Evolutionary conservation across 2,329 filamentous ascomycete species (phyloP).

Genomic region (Hypoxylon sp.): DNA sequence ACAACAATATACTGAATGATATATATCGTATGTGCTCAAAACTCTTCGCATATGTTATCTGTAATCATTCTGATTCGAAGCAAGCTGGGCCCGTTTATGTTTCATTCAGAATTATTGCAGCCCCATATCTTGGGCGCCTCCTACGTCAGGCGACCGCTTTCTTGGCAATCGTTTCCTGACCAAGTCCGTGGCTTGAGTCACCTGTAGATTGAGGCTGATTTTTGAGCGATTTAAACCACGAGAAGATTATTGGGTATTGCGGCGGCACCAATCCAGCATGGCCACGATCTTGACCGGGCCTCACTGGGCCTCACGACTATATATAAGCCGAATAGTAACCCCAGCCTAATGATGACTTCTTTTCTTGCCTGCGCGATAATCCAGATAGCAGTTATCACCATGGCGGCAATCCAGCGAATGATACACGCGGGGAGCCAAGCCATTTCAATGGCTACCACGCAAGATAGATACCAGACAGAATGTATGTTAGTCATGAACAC

Average conservation of each 20-base stretch:
- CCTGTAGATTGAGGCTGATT: not conserved
- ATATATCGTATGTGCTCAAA: not conserved
- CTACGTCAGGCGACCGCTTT: not conserved
- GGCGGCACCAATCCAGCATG: conserved; percentile 16
- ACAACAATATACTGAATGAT: not conserved
- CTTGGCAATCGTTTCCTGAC: not conserved
- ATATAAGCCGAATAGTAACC: not conserved
- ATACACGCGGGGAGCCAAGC: conserved; percentile 9
- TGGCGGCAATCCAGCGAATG: conserved; percentile 12
- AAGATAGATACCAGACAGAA: conserved; percentile 4
- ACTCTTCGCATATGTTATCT: not conserved
- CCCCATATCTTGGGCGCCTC: not conserved
- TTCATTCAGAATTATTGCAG: not conserved
- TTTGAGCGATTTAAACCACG: not conserved
- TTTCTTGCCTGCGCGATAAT: not conserved
- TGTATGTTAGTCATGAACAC: conserved; percentile 7
- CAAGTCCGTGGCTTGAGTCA: not conserved
- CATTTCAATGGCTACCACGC: conserved; percentile 10
- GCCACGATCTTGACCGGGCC: conserved; percentile 11
- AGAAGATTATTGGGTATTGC: conserved; percentile 8
- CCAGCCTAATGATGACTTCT: not conserved
- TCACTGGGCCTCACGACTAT: not conserved
- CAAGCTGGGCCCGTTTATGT: not conserved
- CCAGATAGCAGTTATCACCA: conserved; percentile 2
- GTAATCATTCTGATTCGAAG: not conserved